phyloP scores from a whole-genome alignment of 306 rosid species.

The Clitoria ternatea region DNA sequence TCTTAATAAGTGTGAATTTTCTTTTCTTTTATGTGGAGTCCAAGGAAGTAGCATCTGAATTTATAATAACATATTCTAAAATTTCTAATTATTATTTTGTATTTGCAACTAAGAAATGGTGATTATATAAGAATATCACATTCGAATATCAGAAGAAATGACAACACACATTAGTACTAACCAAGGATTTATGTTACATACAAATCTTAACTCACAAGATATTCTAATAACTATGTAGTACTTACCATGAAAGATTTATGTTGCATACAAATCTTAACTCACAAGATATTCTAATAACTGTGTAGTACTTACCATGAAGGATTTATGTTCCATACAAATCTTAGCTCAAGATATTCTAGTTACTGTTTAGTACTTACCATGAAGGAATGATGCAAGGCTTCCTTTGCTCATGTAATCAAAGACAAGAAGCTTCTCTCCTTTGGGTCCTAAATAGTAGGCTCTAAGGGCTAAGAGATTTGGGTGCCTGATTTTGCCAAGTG shows the following conservation, averaged over 20 bases:
- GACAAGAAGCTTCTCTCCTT: slow-evolving; percentile 75
- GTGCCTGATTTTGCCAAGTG: slow-evolving; percentile 76
- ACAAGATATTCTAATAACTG: background rate
- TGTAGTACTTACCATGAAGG: slow-evolving; percentile 59
- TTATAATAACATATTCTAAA: too few species aligned
- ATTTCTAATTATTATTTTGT: background rate
- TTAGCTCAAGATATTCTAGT: background rate
- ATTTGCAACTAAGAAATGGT: slow-evolving; percentile 72
- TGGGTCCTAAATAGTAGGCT: slow-evolving; percentile 69
- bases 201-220: background rate
- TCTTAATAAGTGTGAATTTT: too few species aligned
- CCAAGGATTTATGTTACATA: too few species aligned
- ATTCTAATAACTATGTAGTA: background rate
- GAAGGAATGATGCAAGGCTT: slow-evolving; percentile 84
- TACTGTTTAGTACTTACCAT: slow-evolving; percentile 47
- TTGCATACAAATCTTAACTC: background rate
- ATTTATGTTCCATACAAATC: slow-evolving; percentile 30
- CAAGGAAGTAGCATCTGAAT: too few species aligned
- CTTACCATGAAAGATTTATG: slow-evolving; percentile 81
- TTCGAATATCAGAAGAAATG: background rate
- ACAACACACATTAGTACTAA: background rate
- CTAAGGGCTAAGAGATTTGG: slow-evolving; percentile 72
- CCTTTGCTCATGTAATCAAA: slow-evolving; percentile 85
- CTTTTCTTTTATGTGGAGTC: too few species aligned
- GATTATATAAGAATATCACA: too few species aligned